Base-by-base conservation (phyloP, 192 early-diverging fungal species). In the Umbelopsis isabellina region DNA sequence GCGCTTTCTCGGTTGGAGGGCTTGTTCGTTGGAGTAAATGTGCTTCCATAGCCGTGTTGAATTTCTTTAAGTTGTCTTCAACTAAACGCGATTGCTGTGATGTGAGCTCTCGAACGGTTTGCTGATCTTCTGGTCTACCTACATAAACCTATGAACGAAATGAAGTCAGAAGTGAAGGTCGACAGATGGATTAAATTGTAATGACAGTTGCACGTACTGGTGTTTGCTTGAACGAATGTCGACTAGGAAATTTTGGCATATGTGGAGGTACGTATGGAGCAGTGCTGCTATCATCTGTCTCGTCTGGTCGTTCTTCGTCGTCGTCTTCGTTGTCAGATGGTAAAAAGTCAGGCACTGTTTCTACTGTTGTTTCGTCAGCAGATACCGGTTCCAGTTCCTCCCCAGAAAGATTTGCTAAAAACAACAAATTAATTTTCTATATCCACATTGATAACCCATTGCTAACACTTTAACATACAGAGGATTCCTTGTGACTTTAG, bases 171-270 rank as follows among this genome's bases (percentile, higher is more conserved):
- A 50, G 12, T 55, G 33, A 49, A 22, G 20, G 47, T n/a, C 37
- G 22, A 2, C 25, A 71, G 37, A 41, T 4, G 37, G 37, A 1
- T 41, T 5, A 41, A 41, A 41, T 41, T 41, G 37, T 8, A 21
- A 61, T 20, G 46, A 9, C 13, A n/a, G 4, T 20, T 61, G 13
- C 9, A 68, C 70, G 77, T 83, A 87, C 86, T 46, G 84, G 80
- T 47, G 84, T 87, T 55, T 84, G 79, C 55, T 84, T 83, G 65
- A 83, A 87, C 0, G 84, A 87, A 69, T 87, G 86, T 67, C 84
- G 85, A 48, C 79, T 82, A 15, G 84, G 84, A 51, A 87, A 87
- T 7, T 70, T 65, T 30, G 84, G 84, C 4, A 87, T 49, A 75
- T 84, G 74, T 23, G 79, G 72, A 13, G 84, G 86, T 13, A 87